phyloP scores from a whole-genome alignment of 805 yeast species.

The Schwanniomyces occidentalis region DNA sequence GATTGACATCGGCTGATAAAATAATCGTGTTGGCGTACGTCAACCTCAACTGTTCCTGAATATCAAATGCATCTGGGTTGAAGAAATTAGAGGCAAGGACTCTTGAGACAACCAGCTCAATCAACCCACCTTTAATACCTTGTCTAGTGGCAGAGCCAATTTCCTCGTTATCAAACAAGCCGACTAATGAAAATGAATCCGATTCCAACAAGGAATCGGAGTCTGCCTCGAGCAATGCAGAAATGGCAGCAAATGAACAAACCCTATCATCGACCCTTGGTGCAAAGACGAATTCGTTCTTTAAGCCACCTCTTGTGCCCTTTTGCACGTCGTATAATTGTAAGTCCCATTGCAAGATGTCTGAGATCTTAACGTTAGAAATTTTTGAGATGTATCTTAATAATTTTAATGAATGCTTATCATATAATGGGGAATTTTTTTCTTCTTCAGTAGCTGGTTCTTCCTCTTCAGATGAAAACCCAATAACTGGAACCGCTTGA shows the following conservation, averaged over 20 bases:
- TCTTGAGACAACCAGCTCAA: slow-evolving; percentile 65
- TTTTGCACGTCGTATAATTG: slow-evolving; percentile 38
- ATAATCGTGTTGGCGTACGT: slow-evolving; percentile 75
- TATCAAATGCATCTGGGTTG: slow-evolving; percentile 16
- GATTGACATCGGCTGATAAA: slow-evolving; percentile 82
- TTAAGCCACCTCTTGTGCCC: slow-evolving; percentile 38
- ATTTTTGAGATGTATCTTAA: slow-evolving; percentile 32
- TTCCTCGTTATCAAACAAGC: slow-evolving; percentile 79
- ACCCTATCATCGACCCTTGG: slow-evolving; percentile 43
- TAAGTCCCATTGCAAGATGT: slow-evolving; percentile 33
- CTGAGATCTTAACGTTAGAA: slow-evolving; percentile 18
- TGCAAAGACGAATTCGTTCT: slow-evolving; percentile 37
- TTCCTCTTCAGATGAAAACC: slow-evolving; percentile 16
- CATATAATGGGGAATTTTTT: slow-evolving; percentile 22
- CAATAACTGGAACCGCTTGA: slow-evolving; percentile 40
- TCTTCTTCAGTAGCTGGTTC: slow-evolving; percentile 29
- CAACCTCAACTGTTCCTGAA: slow-evolving; percentile 33
- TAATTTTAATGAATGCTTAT: slow-evolving; percentile 31
- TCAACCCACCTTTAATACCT: slow-evolving; percentile 78
- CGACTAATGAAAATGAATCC: slow-evolving; percentile 56
- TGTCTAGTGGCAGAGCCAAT: slow-evolving; percentile 78
- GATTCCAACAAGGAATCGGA: slow-evolving; percentile 19
- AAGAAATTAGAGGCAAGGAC: slow-evolving; percentile 37
- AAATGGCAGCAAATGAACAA: slow-evolving; percentile 39
- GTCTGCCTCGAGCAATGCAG: slow-evolving; percentile 35